Percentiles rank a stretch among this genome's conserved stretches.
Evolutionary conservation across 2,329 filamentous ascomycete species (phyloP).

Genomic region (Domatiomyces catenatus): DNA sequence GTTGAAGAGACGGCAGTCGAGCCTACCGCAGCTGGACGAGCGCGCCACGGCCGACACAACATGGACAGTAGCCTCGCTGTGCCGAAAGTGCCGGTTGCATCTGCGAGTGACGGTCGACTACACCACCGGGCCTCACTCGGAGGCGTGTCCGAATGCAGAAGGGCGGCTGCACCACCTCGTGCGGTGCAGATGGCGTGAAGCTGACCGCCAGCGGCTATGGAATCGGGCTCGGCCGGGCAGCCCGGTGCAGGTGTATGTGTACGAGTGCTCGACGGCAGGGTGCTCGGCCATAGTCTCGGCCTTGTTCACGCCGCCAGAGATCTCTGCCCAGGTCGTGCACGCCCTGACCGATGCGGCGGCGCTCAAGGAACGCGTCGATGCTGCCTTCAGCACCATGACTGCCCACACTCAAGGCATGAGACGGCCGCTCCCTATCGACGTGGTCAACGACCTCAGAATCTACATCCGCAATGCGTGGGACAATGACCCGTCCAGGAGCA

Average conservation of each 20-base stretch:
- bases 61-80: slow-evolving; percentile 46
- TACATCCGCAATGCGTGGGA: slow-evolving; percentile 47
- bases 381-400: slow-evolving; percentile 26
- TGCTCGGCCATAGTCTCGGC: slow-evolving; percentile 42
- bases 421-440: slow-evolving; percentile 38
- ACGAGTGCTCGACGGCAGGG: slow-evolving; percentile 42
- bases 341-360: slow-evolving; percentile 39
- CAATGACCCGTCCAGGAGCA: slow-evolving; percentile 21
- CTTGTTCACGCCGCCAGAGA: slow-evolving; percentile 36
- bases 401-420: slow-evolving; percentile 30
- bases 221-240: slow-evolving; percentile 20
- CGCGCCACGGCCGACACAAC: slow-evolving; percentile 28
- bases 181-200: slow-evolving; percentile 20
- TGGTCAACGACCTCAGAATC: slow-evolving; percentile 40
- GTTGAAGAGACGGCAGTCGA: slow-evolving; percentile 41
- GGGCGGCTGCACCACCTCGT: slow-evolving; percentile 49
- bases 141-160: slow-evolving; percentile 32
- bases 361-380: slow-evolving; percentile 39
- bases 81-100: slow-evolving; percentile 47
- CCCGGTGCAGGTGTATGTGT: slow-evolving; percentile 32
- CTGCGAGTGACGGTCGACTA: slow-evolving; percentile 43
- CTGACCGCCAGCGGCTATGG: slow-evolving; percentile 9
- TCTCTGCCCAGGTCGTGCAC: slow-evolving; percentile 33
- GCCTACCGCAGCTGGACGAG: slow-evolving; percentile 28
- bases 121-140: slow-evolving; percentile 23